Percentiles rank a stretch among this genome's conserved stretches.
phyloP scores from a whole-genome alignment of 352 stramenopile species.

The Globisporangium nagaii region DNA sequence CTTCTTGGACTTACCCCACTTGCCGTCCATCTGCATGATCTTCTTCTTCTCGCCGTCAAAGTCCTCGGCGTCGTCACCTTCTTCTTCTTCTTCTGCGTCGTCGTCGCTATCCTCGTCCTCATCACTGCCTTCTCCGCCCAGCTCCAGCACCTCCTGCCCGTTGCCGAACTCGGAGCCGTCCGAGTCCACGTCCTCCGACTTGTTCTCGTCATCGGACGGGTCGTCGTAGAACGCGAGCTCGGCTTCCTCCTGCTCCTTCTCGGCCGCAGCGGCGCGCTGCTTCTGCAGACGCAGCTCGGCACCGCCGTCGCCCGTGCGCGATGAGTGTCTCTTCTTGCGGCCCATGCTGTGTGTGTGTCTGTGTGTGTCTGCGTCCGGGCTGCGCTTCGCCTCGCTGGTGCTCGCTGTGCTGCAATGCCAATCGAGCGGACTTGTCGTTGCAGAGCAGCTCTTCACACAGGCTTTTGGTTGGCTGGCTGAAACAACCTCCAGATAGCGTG shows the following conservation, averaged over 20 bases:
- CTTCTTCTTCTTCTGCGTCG: conserved; percentile 25
- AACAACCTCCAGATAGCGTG: conserved; percentile 4
- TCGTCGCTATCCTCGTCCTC: conserved; percentile 29
- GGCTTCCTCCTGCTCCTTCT: conserved; percentile 50
- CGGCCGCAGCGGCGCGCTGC: conserved; percentile 49
- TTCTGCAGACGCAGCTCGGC: conserved; percentile 67
- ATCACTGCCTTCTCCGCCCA: conserved; percentile 34
- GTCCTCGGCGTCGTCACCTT: conserved; percentile 51
- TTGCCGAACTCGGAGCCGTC: conserved; percentile 53
- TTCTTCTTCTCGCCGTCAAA: conserved; percentile 64
- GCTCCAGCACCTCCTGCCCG: conserved; percentile 66
- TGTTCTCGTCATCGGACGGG: conserved; percentile 69
- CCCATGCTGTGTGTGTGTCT: conserved; percentile 39
- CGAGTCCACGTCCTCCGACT: conserved; percentile 46
- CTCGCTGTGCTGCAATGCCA: conserved; percentile 6
- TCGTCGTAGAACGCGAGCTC: conserved; percentile 86
- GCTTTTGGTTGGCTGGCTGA: conserved; percentile 18
- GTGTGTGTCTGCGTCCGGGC: conserved; percentile 1
- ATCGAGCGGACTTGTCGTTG: neutral
- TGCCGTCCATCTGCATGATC: conserved; percentile 65
- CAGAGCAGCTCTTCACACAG: conserved; percentile 16
- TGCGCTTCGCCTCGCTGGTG: no score
- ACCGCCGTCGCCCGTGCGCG: conserved; percentile 73
- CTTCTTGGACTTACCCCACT: conserved; percentile 86
- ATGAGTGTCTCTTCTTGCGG: conserved; percentile 57